Evolutionary conservation across 2,329 filamentous ascomycete species (phyloP).

Genomic region (Penicillium sp.): DNA sequence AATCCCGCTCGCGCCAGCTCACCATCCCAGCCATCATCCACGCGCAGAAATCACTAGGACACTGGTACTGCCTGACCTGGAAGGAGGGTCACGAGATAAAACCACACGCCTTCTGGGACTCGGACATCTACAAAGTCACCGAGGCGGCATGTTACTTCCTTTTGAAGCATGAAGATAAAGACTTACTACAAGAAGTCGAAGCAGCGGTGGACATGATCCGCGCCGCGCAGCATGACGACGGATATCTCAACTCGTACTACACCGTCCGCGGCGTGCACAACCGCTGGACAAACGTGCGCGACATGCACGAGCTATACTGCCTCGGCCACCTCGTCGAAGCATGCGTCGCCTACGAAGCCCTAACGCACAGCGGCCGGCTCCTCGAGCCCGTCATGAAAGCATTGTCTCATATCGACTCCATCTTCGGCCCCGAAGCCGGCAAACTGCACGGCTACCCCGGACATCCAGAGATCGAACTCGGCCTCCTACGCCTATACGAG

Average conservation of each 20-base stretch:
- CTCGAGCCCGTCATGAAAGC: constrained; percentile 54
- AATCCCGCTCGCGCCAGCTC: constrained; percentile 15
- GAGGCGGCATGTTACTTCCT: constrained; percentile 58
- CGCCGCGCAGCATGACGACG: constrained; percentile 55
- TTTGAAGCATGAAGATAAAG: constrained; percentile 36
- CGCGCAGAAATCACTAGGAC: constrained; percentile 16
- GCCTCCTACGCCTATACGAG: constrained; percentile 45
- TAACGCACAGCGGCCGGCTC: constrained; percentile 51
- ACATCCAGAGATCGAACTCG: constrained; percentile 54
- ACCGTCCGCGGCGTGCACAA: constrained; percentile 55
- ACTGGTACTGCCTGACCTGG: constrained; percentile 21
- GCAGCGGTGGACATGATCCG: constrained; percentile 58
- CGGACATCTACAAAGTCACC: constrained; percentile 58
- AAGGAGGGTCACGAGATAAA: constrained; percentile 35
- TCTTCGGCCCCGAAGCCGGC: constrained; percentile 49
- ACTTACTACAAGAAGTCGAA: constrained; percentile 48
- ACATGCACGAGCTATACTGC: constrained; percentile 59
- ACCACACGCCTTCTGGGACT: constrained; percentile 57
- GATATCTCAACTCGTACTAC: constrained; percentile 62
- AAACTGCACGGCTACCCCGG: constrained; percentile 59
- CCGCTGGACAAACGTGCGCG: constrained; percentile 56
- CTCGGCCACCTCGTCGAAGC: constrained; percentile 59
- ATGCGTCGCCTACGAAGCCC: constrained; percentile 53
- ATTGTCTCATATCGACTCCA: constrained; percentile 48
- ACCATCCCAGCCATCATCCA: constrained; percentile 21